Evolutionary conservation across 306 rosid species (phyloP), one percentile per base, ranked within the genome.

Genomic region (Cicer arietinum): DNA sequence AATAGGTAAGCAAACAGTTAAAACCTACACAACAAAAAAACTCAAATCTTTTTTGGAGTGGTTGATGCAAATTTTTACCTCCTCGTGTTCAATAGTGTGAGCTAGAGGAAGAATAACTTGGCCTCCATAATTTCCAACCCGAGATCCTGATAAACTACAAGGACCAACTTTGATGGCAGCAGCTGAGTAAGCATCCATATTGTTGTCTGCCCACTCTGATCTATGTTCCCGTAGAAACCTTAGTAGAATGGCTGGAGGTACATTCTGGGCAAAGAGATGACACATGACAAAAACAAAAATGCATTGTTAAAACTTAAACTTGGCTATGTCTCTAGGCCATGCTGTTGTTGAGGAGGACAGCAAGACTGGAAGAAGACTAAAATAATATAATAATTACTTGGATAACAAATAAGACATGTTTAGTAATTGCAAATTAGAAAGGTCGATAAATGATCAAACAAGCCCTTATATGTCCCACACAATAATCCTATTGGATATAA

Each of bases 161-260:
- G 98, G 98, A 17, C 97, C 98, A 40, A 90, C 94, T 86, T 94
- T 94, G 69, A 94, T 75, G 69, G 98, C 98, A 59, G 97, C 94
- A 84, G 97, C 96, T 11, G 96, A 88, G 84, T 87, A 94, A 72
- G 98, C 98, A 90, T 94, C 98, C 81, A 94, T 90, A 79, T 87
- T 94, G 81, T 80, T 91, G 86, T 94, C 97, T 54, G 98, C 98
- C 98, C 98, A 94, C 81, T 94, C 98, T 39, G 98, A 94, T 66
- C 98, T 83, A 73, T 94, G 98, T 87, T 94, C 98, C 62, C 98
- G 88, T 65, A 94, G 84, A 74, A 94, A 94, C 82, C 98, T 84
- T 3, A 94, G 89, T 16, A 94, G 91, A 80, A 94, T 90, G 18
- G 97, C 98, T 72, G 98, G 98, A 73, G 97, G 96, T 57, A 94